Base-by-base conservation (phyloP, 2,329 filamentous ascomycete genomes). In the Aspergillus quadrilineatus region DNA sequence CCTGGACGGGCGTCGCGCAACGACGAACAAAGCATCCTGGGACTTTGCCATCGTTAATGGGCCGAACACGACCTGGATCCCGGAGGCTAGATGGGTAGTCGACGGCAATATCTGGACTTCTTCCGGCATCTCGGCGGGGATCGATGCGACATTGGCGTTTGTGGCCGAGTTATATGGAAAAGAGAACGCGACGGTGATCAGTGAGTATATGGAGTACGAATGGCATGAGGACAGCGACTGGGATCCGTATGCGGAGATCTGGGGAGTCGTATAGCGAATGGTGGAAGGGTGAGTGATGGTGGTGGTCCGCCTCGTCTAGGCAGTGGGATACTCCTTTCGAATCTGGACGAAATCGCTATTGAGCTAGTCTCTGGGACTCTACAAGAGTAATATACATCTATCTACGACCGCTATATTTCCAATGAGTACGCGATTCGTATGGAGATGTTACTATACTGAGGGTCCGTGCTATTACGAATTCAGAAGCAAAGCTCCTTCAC, bases 51-150 rank as follows among this genome's bases (percentile, higher is more conserved):
- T 73, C 1, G 67, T 6, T 3, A 22, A 78, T 51, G 78, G 82
- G 0, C 76, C 79, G 0, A 72, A 77, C 0, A 83, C 86, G 0
- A 69, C 82, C 0, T 90, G 50, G 87, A 87, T 77, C 86, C 28
- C 71, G 77, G 0, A 79, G 29, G 87, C 87, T 17, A 77, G 87
- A 36, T 89, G 85, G 82, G 82, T 88, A 0, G 74, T 78, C 0
- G 86, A 89, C 69, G 86, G 83, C 4, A 86, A 88, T 57, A 73
- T 89, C 6, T 89, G 86, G 85, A 84, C 82, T 3, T 83, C 82
- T 1, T 85, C 84, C 0, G 87, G 87, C 0, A 79, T 88, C 6
- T 80, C 79, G 50, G 85, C 85, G 1, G 85, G 85, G 0, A 86
- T 86, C 45, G 85, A 88, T 73, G 73, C 82, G 57, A 82, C 78